phyloP scores from a whole-genome alignment of 495 filamentous ascomycete species.

The Aspergillus affinis region DNA sequence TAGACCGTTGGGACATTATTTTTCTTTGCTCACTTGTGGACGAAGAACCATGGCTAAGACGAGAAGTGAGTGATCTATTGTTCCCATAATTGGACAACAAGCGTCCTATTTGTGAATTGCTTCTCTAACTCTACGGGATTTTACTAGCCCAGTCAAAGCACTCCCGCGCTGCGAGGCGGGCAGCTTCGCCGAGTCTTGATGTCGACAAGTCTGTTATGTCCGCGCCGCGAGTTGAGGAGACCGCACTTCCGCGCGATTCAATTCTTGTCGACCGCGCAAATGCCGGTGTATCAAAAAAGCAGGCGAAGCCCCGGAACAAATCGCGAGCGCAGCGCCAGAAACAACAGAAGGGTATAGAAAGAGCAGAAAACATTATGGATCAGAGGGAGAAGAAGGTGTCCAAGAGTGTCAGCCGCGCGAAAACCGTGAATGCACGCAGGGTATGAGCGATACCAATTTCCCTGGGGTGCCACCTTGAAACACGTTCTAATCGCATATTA shows the following conservation, averaged over 20 bases:
- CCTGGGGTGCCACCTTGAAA: conserved; percentile 3
- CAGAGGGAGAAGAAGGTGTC: conserved; percentile 67
- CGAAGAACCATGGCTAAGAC: conserved; percentile 50
- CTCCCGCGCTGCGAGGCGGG: conserved; percentile 73
- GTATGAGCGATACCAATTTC: conserved; percentile 26
- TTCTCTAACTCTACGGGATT: conserved; percentile 20
- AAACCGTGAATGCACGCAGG: conserved; percentile 50
- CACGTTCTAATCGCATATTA: conserved; percentile 20
- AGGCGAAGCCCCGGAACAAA: conserved; percentile 56
- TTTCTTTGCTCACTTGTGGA: conserved; percentile 8
- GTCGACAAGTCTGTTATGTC: conserved; percentile 73
- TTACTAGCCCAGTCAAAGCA: conserved; percentile 50
- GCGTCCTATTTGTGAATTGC: background rate
- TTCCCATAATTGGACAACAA: background rate
- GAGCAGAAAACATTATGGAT: conserved; percentile 69
- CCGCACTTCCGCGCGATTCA: conserved; percentile 52
- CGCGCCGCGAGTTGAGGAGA: conserved; percentile 54
- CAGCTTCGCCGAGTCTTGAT: conserved; percentile 67
- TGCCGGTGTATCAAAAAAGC: conserved; percentile 68
- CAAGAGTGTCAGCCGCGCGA: conserved; percentile 61
- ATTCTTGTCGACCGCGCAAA: conserved; percentile 57
- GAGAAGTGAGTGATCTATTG: conserved; percentile 27
- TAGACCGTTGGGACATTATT: background rate
- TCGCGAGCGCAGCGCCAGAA: conserved; percentile 65
- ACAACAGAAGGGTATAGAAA: conserved; percentile 70